Evolutionary conservation across 495 filamentous ascomycete species (phyloP).

Genomic region (Penicillium daleae): DNA sequence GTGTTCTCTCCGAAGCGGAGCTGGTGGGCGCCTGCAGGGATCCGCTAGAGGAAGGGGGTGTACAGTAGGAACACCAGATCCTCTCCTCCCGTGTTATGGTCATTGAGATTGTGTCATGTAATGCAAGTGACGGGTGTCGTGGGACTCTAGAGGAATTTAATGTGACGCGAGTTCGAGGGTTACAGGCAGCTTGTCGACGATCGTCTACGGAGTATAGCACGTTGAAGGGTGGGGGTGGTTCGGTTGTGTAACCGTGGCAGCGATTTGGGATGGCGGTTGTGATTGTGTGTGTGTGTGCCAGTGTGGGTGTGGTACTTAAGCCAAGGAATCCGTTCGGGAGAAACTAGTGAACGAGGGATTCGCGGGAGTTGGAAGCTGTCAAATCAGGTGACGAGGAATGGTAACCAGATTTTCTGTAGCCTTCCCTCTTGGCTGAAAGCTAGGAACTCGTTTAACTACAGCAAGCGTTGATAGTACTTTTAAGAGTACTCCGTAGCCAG

Average conservation of each 20-base stretch:
- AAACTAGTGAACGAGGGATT: background rate
- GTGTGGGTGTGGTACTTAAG: background rate
- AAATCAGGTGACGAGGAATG: conserved; percentile 1
- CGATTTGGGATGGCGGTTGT: background rate
- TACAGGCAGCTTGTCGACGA: background rate
- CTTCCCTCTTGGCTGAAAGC: background rate
- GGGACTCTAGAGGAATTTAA: background rate
- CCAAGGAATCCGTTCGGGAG: background rate
- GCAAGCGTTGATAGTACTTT: background rate
- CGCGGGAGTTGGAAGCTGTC: background rate
- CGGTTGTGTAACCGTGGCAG: conserved; percentile 22
- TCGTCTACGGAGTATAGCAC: conserved; percentile 16
- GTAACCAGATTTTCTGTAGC: background rate
- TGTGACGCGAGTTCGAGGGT: background rate
- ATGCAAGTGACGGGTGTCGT: background rate
- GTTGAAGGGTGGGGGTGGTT: conserved; percentile 1
- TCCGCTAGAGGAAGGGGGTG: conserved; percentile 9
- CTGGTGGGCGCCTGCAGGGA: conserved; percentile 14
- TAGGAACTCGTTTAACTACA: background rate
- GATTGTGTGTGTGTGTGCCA: background rate
- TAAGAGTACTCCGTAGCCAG: no score
- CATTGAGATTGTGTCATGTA: conserved; percentile 1
- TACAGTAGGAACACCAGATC: conserved; percentile 13
- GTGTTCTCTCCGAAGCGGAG: background rate
- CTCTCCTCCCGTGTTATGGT: background rate